A percentile compares a stretch with the other conserved stretches of the same genome.
Conservation (phyloP, 1,284 basidiomycete species). For the Farysia itapuensis region DNA sequence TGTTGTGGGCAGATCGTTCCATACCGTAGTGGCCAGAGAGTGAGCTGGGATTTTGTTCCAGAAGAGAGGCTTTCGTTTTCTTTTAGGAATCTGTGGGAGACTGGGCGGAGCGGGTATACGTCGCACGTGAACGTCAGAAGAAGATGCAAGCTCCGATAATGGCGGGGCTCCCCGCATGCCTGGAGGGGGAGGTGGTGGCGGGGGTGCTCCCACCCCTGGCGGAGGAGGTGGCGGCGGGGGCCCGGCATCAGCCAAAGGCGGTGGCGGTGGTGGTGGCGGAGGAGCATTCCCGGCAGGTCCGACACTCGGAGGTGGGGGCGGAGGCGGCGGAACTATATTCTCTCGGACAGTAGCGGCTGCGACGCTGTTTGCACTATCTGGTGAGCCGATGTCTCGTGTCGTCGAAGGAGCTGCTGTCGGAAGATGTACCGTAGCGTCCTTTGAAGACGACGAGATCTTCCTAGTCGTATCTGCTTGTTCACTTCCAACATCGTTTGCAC, state of each 20-base stretch:
- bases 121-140: conserved; percentile 20
- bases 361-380: too few relatives aligned
- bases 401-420: too few relatives aligned
- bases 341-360: too few relatives aligned
- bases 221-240: conserved; percentile 31
- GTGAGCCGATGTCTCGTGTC: too few relatives aligned
- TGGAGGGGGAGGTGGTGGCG: conserved; percentile 7
- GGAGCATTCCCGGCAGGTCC: too few relatives aligned
- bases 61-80: conserved; percentile 74
- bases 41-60: conserved; percentile 75
- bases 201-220: conserved; percentile 2
- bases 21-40: conserved; percentile 67
- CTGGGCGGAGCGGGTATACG: conserved; percentile 15
- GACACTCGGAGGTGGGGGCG: too few relatives aligned
- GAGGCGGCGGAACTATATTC: conserved; percentile 12
- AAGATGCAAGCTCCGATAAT: conserved; percentile 7
- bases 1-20: conserved; percentile 67
- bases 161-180: not conserved
- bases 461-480: too few relatives aligned
- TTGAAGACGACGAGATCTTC: too few relatives aligned
- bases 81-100: conserved; percentile 61
- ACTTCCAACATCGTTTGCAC: too few relatives aligned
- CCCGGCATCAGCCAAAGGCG: conserved; percentile 1
- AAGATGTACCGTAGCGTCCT: too few relatives aligned
- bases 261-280: conserved; percentile 52